Base-by-base conservation (phyloP, 2,329 filamentous ascomycete genomes). In the Diaporthe longicolla region DNA sequence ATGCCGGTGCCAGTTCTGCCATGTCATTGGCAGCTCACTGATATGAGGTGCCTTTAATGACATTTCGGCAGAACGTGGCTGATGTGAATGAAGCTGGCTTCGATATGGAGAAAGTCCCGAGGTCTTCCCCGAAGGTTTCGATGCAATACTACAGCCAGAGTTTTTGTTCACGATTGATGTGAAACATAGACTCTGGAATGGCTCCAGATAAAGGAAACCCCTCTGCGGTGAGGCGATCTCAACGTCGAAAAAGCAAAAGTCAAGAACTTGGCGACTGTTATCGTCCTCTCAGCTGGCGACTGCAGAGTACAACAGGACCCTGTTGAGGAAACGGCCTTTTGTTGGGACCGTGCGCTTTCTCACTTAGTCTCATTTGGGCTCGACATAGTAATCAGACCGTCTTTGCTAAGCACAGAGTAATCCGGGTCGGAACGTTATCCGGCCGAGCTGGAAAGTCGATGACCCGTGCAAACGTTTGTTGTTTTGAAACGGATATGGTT, bases 1-100 rank as follows among this genome's bases (percentile, higher is more conserved):
- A 82, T 98, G 95, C 86, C 95, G 93, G 86, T 95, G 92, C 94
- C 94, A 97, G 87, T 97, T 98, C 80, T 88, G 86, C 84, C 88
- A 89, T 74, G 94, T 97, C 79, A 97, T 92, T 73, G 93, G 93
- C 77, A 90, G 90, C 77, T 97, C 95, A 77, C 94, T 91, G 84
- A 97, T 97, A 84, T 97, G 95, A 81, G 93, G 89, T 86, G 97
- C 97, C 87, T 92, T 87, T 6, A 9, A 48, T 21, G 63, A n/a
- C 63, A 66, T 66, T 19, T 50, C 24, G 63, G 24, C 63, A 52
- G 35, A 50, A n/a, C 32, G 63, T 66, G 45, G 43, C 61, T 24
- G 61, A 10, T 66, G 29, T 13, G 29, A 21, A 37, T 19, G 45
- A 52, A 52, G 29, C 29, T 52, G 63, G 9, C 45, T 37, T 66